Evolutionary conservation across 1,284 basidiomycete genomes (phyloP).

Genomic region (Exsudoporus floridanus): DNA sequence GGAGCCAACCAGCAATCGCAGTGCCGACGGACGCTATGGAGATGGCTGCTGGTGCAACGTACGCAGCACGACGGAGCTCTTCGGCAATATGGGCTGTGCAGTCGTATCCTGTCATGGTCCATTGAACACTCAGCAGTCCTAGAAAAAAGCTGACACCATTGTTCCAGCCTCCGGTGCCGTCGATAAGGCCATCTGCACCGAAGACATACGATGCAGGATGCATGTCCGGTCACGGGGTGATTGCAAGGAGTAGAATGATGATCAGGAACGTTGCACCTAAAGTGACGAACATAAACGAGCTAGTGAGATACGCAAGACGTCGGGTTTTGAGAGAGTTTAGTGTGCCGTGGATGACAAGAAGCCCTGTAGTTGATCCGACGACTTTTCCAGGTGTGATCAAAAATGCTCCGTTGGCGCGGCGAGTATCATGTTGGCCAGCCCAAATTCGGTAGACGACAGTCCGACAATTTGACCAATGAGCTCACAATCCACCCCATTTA

Average conservation of each 20-base stretch:
- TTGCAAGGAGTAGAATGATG: conserved; percentile 82
- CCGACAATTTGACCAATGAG: conserved; percentile 84
- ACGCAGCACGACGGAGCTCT: conserved; percentile 86
- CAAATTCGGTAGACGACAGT: conserved; percentile 85
- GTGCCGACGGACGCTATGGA: conserved; percentile 90
- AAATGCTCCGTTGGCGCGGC: conserved; percentile 47
- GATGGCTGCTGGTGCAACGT: conserved; percentile 79
- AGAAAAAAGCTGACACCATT: conserved; percentile 84
- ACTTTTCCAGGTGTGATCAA: conserved; percentile 50
- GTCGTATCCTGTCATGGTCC: conserved; percentile 84
- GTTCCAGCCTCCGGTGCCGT: conserved; percentile 79
- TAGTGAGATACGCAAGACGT: conserved; percentile 76
- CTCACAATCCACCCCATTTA: conserved; percentile 76
- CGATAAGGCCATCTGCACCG: conserved; percentile 62
- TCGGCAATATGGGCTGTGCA: conserved; percentile 89
- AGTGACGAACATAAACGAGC: conserved; percentile 86
- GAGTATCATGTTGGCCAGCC: conserved; percentile 87
- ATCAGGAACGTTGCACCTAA: conserved; percentile 75
- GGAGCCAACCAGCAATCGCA: conserved; percentile 78
- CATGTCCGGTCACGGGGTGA: conserved; percentile 77
- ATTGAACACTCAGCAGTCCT: conserved; percentile 87
- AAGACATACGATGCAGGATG: conserved; percentile 83
- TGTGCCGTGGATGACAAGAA: conserved; percentile 73
- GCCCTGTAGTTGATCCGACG: conserved; percentile 72
- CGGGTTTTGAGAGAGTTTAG: conserved; percentile 83